Evolutionary conservation across 2,329 filamentous ascomycete species (phyloP), one percentile per base, ranked within the genome.

Genomic region (Phoma sp.): DNA sequence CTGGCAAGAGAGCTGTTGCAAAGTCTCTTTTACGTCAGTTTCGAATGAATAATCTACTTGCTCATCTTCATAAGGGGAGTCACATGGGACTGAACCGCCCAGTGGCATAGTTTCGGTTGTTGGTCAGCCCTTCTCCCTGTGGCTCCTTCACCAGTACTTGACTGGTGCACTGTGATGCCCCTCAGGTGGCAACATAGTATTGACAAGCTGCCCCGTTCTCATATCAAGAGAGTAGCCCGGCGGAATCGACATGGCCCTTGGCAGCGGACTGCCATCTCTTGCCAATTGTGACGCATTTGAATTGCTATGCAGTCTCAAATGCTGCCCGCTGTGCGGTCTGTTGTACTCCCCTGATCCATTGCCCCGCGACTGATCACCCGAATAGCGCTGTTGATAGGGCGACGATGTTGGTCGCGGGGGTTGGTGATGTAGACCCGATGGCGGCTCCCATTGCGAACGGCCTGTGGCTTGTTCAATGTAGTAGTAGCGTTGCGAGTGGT

Each of bases 401-500:
- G 53, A 52, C 4, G 53, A 44, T 47, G 53, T 51, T 2, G 47
- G 47, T 5, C 47, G 25, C 4, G 53, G 53, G 11, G 30, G 30
- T 30, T 47, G 48, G 14, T 52, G 40, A 22, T 22, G 37, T 25
- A 52, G 54, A 14, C 46, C 24, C 4, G 36, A 27, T 22, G 64
- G 62, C 23, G 60, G 62, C 57, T 87, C 83, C 86, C 86, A 88
- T 69, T 88, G 85, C 1, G 83, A 81, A 49, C 79, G 81, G 14
- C 84, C 83, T 4, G 83, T 83, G 42, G 81, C 77, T 51, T 83
- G 75, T 68, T 89, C 85, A 55, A 84, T 79, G 66, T 86, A 89
- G 74, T 83, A 89, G 75, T 83, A 87, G 50, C 83, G 82, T 66
- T 86, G 82, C 50, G 79, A 75, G 49, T 76, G 77, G 47, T 83